Conservation (phyloP, 2,329 filamentous ascomycete genomes). For the Fusarium begoniae region DNA sequence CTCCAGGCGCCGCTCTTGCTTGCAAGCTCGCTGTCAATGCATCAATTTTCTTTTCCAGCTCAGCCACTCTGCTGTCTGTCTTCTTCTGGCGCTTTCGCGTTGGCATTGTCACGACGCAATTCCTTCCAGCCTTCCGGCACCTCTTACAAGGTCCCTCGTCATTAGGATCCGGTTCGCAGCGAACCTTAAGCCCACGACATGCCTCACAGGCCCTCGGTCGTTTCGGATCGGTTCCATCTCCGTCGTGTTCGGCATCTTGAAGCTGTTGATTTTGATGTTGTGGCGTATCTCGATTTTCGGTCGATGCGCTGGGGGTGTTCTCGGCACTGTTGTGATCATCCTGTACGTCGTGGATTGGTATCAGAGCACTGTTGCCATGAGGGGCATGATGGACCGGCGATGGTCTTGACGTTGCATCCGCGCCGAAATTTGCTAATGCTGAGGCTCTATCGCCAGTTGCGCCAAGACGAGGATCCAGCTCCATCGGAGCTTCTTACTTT, state of each 20-base stretch:
- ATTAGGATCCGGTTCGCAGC: slow-evolving; percentile 80
- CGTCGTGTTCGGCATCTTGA: slow-evolving; percentile 30
- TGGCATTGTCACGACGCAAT: slow-evolving; percentile 79
- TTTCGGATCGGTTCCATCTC: slow-evolving; percentile 62
- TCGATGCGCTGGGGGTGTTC: slow-evolving; percentile 38
- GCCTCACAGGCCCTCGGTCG: slow-evolving; percentile 78
- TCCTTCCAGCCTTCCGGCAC: slow-evolving; percentile 81
- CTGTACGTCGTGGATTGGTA: slow-evolving; percentile 17
- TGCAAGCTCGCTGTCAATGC: slow-evolving; percentile 83
- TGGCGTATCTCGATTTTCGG: slow-evolving; percentile 26
- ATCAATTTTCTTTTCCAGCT: slow-evolving; percentile 93
- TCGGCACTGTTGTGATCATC: slow-evolving; percentile 23
- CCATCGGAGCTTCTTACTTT: slow-evolving; percentile 41
- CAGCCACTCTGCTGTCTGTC: slow-evolving; percentile 86
- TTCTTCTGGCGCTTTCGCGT: slow-evolving; percentile 88
- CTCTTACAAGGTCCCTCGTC: slow-evolving; percentile 74
- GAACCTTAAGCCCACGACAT: slow-evolving; percentile 80
- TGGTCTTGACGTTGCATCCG: slow-evolving; percentile 22
- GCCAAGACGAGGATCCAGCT: slow-evolving; percentile 47
- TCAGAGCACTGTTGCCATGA: slow-evolving; percentile 1
- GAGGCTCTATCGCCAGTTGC: slow-evolving; percentile 38
- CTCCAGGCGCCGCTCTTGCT: slow-evolving; percentile 52
- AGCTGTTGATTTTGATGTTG: slow-evolving; percentile 25
- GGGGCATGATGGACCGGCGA: slow-evolving; percentile 32
- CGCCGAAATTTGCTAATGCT: slow-evolving; percentile 15